A percentile compares a stretch with the other conserved stretches of the same genome.
Conservation (phyloP, 1,284 basidiomycete genomes). For the Malassezia nana region DNA sequence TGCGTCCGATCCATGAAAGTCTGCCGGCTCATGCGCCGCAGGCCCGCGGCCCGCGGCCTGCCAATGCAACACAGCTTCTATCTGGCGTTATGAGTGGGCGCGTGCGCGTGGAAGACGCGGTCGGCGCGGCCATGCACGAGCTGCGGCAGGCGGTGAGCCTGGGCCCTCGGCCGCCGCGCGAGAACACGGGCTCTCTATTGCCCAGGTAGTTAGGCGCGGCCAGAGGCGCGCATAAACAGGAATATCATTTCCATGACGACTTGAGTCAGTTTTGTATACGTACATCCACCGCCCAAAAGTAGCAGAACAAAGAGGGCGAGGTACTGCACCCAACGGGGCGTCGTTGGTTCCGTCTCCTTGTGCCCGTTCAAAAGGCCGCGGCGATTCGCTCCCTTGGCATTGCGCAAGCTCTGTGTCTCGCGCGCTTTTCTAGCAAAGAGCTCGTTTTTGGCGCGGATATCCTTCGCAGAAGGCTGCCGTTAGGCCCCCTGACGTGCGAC, state of each 20-base stretch:
- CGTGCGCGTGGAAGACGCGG: conserved; percentile 16
- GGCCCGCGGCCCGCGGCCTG: background rate
- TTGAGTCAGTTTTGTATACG: conserved; percentile 9
- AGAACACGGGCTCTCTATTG: background rate
- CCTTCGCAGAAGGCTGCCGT: conserved; percentile 15
- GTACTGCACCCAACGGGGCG: conserved; percentile 6
- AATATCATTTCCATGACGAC: conserved; percentile 12
- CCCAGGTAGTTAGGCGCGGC: conserved; percentile 8
- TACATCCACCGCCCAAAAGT: conserved; percentile 14
- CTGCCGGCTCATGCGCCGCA: conserved; percentile 18
- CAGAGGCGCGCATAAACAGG: conserved; percentile 4
- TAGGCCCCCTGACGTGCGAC: no score
- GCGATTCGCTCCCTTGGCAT: background rate
- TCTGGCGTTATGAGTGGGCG: conserved; percentile 7
- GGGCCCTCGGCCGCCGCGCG: background rate
- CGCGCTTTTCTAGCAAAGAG: conserved; percentile 13
- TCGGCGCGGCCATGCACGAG: conserved; percentile 17
- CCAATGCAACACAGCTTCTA: conserved; percentile 1
- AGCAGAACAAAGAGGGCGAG: conserved; percentile 9
- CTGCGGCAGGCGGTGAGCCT: conserved; percentile 5
- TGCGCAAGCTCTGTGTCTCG: conserved; percentile 14
- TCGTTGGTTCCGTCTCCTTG: background rate
- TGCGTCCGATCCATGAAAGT: conserved; percentile 38
- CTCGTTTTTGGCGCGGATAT: conserved; percentile 12
- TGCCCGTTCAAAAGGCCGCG: conserved; percentile 12